Percentiles rank a stretch among this genome's conserved stretches.
Conservation (phyloP, 495 filamentous ascomycete genomes). For the Annulohypoxylon bovei region DNA sequence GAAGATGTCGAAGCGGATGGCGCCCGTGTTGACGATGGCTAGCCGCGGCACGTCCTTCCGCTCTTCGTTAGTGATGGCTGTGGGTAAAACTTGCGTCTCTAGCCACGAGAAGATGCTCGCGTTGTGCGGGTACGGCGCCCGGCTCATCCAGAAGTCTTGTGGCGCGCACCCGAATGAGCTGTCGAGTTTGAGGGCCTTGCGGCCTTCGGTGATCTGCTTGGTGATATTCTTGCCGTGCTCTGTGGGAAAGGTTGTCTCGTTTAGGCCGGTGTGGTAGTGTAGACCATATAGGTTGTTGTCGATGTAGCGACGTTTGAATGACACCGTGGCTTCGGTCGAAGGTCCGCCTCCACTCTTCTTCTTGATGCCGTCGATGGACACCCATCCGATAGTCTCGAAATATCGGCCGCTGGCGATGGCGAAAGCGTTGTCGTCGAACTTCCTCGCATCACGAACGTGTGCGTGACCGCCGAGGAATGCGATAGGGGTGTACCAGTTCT, state of each 20-base stretch:
- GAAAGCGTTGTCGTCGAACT: slow-evolving; percentile 82
- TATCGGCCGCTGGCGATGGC: slow-evolving; percentile 92
- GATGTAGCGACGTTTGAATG: slow-evolving; percentile 84
- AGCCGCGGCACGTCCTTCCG: slow-evolving; percentile 64
- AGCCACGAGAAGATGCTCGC: slow-evolving; percentile 85
- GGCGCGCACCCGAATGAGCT: slow-evolving; percentile 84
- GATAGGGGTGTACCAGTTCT: slow-evolving; percentile 83
- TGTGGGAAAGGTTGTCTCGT: slow-evolving; percentile 78
- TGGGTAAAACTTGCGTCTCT: slow-evolving; percentile 75
- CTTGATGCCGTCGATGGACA: slow-evolving; percentile 81
- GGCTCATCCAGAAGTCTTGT: slow-evolving; percentile 79
- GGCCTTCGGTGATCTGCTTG: slow-evolving; percentile 71
- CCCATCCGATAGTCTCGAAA: slow-evolving; percentile 97
- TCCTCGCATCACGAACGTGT: slow-evolving; percentile 86
- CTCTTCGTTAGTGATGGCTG: slow-evolving; percentile 57
- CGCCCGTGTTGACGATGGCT: slow-evolving; percentile 86
- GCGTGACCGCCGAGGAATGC: slow-evolving; percentile 94
- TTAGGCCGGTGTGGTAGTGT: slow-evolving; percentile 79
- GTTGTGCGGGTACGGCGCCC: slow-evolving; percentile 72
- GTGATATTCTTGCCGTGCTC: slow-evolving; percentile 79
- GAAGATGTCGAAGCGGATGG: slow-evolving; percentile 95
- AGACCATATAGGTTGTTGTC: slow-evolving; percentile 93
- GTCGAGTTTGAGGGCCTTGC: slow-evolving; percentile 77
- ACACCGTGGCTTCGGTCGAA: slow-evolving; percentile 49
- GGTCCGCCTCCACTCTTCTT: slow-evolving; percentile 43